Base-by-base conservation (phyloP, 1,284 basidiomycete species). In the Cryptococcus sp. region DNA sequence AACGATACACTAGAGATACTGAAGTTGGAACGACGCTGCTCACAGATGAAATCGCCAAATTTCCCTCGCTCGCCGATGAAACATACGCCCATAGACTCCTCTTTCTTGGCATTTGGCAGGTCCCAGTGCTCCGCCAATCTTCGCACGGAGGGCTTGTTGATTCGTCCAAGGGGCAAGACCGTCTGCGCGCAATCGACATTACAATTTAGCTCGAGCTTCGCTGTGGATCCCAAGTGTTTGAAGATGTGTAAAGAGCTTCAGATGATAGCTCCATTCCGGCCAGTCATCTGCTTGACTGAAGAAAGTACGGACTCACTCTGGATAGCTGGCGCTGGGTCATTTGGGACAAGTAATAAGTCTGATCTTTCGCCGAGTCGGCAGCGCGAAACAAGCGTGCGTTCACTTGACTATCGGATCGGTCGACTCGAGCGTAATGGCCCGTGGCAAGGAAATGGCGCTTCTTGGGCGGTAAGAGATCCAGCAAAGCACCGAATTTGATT, bases 21-120 rank as follows among this genome's bases (percentile, higher is more conserved):
- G 41, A 17, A 20, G 17, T 6, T 43, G 41, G 13, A 35, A 8
- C 27, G 47, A n/a, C 23, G 25, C 3, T 10, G 70, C 75, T 50
- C 60, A 91, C 92, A 84, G 49, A 95, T 77, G 71, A 93, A 95
- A 16, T 85, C 79, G 46, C 83, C 82, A 69, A 95, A 95, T 53
- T 81, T 83, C 17, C 83, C 82, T 67, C 87, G 85, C 77, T 93
- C 85, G 15, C 94, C 95, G 8, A 98, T 88, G 66, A 98, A 98
- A 72, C 95, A 98, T n/a, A 98, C 84, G 0, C 95, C 95, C 88
- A 97, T 95, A 75, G 90, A 93, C 73, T 99, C 95, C 22, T 82
- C 83, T 54, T 91, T 83, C 1, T 84, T 81, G 1, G 92, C 91
- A 0, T 90, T 96, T 2, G 88, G 87, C 11, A 99, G 79, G 0